These are phyloP conservation scores for Apiotrichum laibachii DNA, from an alignment of 1,284 basidiomycete genomes.

Conservation along the genomic window DNA sequence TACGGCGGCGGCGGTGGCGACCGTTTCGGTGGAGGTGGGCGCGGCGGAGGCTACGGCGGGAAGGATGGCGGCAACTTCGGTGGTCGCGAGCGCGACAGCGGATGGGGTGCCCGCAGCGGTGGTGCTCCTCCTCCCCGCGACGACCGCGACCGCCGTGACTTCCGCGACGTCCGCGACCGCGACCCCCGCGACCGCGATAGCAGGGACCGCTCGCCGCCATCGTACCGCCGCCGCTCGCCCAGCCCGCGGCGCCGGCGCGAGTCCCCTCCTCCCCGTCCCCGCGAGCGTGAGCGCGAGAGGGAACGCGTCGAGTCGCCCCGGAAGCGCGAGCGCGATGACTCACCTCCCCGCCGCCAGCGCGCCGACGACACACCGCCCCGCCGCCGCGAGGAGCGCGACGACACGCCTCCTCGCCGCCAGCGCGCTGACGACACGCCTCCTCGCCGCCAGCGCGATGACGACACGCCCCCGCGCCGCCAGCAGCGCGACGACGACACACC, in stretches of 20 bases:
- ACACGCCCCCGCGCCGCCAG: slow-evolving; percentile 6
- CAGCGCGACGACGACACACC: too few relatives aligned
- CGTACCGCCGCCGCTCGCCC: neutral
- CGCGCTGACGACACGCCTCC: slow-evolving; percentile 11
- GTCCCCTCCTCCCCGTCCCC: slow-evolving; percentile 5
- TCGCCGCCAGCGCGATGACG: slow-evolving; percentile 6
- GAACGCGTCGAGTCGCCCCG: slow-evolving; percentile 19
- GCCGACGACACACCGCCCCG: slow-evolving; percentile 5
- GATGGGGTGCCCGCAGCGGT: slow-evolving; percentile 8
- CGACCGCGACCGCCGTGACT: neutral
- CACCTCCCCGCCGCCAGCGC: slow-evolving; percentile 7
- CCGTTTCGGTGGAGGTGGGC: neutral
- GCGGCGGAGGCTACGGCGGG: slow-evolving; percentile 8
- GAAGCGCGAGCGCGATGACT: slow-evolving; percentile 7
- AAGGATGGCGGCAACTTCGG: neutral
- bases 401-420: slow-evolving; percentile 9
- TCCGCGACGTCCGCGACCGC: neutral
- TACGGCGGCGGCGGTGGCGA: slow-evolving; percentile 8
- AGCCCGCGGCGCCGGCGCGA: slow-evolving; percentile 1
- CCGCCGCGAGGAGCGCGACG: slow-evolving; percentile 7
- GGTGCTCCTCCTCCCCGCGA: neutral
- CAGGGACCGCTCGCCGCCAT: slow-evolving; percentile 1
- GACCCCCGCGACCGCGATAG: neutral
- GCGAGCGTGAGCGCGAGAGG: neutral
- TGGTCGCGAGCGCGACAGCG: slow-evolving; percentile 14